Percentiles rank a stretch among this genome's conserved stretches.
phyloP scores from a whole-genome alignment of 129 eudicot species.

The Pulicaria dysenterica region DNA sequence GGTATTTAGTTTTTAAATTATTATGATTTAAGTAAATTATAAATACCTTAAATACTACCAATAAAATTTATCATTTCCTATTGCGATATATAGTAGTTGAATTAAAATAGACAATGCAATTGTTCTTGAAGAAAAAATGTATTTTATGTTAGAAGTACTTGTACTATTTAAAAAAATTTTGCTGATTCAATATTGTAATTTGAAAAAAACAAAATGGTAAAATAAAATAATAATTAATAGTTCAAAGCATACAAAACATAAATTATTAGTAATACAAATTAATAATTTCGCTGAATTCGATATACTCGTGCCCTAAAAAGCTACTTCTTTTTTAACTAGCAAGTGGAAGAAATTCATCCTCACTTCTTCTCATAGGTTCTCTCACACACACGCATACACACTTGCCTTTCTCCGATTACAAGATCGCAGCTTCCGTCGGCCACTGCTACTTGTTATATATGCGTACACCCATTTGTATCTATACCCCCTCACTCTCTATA shows the following conservation, averaged over 20 bases:
- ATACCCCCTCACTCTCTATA: conserved; percentile 7
- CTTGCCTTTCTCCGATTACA: conserved; percentile 32
- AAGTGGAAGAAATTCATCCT: conserved; percentile 32
- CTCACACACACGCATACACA: too few relatives aligned
- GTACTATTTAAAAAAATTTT: too few relatives aligned
- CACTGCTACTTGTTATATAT: conserved; percentile 25
- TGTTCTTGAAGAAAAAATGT: not conserved
- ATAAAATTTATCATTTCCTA: too few relatives aligned
- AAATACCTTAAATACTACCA: too few relatives aligned
- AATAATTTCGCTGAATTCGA: conserved; percentile 32
- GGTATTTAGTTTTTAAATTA: too few relatives aligned
- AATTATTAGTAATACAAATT: not conserved
- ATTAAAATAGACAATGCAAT: not conserved
- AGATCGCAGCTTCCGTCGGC: conserved; percentile 15
- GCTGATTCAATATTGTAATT: too few relatives aligned
- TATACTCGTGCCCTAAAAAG: conserved; percentile 39
- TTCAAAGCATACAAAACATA: not conserved
- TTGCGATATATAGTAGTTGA: not conserved
- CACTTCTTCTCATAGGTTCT: conserved; percentile 27
- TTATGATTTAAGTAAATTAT: too few relatives aligned
- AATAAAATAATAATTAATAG: too few relatives aligned
- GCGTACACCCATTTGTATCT: conserved; percentile 30
- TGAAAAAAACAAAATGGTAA: too few relatives aligned
- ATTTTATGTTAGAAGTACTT: not conserved
- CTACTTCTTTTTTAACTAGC: conserved; percentile 32